Conservation (phyloP, 768 basidiomycete species). For the Candolleomyces aberdarensis region DNA sequence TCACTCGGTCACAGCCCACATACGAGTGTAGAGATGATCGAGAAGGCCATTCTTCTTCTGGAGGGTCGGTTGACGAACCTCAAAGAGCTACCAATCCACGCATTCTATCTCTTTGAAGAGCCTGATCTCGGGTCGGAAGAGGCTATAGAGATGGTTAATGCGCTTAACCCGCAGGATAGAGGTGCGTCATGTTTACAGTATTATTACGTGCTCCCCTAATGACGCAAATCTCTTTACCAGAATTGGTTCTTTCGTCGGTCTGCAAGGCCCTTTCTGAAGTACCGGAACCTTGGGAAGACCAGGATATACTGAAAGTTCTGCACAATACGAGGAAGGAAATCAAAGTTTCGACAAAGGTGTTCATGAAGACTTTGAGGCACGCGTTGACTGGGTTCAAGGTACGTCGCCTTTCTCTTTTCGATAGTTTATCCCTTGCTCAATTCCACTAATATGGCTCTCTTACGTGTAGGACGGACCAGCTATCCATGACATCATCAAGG, state of each 20-base stretch:
- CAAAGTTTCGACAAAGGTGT: conserved; percentile 42
- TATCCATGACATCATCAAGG: conserved; percentile 40
- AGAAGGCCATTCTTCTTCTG: conserved; percentile 57
- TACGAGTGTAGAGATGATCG: conserved; percentile 56
- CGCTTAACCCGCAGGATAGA: conserved; percentile 39
- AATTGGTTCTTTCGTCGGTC: conserved; percentile 30
- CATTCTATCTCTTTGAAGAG: conserved; percentile 76
- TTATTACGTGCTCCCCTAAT: no score
- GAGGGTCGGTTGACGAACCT: conserved; percentile 71
- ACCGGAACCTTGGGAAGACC: conserved; percentile 27
- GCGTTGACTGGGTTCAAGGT: conserved; percentile 85
- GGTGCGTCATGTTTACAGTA: conserved; percentile 29
- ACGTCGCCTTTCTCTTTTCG: conserved; percentile 13
- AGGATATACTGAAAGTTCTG: conserved; percentile 28
- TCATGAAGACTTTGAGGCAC: conserved; percentile 74
- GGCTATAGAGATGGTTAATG: conserved; percentile 50
- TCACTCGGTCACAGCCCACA: conserved; percentile 32
- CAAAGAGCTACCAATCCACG: conserved; percentile 63
- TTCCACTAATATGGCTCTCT: not conserved
- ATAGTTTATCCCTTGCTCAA: not conserved
- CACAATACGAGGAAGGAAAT: conserved; percentile 41
- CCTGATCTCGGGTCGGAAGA: conserved; percentile 57
- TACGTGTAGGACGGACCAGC: conserved; percentile 44
- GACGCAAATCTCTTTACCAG: conserved; percentile 13
- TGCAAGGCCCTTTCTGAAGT: conserved; percentile 27